Conservation (phyloP, 192 early-diverging fungal species). For the Podila verticillata region DNA sequence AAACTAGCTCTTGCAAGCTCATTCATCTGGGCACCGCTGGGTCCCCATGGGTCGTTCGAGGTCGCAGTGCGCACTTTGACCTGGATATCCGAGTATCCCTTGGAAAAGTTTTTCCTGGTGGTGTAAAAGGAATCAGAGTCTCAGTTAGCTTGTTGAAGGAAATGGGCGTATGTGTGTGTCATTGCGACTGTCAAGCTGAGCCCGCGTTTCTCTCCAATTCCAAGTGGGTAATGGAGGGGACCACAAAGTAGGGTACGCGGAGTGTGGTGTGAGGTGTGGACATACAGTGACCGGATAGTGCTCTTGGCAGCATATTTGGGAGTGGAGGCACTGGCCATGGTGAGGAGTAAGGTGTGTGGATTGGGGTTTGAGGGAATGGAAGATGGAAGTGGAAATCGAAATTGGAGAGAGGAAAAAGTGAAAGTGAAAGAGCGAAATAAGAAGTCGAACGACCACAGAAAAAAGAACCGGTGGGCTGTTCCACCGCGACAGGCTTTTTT, state of each 20-base stretch:
- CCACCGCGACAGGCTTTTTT: neutral
- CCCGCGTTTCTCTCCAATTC: neutral
- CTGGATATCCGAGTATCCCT: constrained; percentile 93
- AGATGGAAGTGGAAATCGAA: constrained; percentile 13
- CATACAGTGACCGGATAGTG: constrained; percentile 56
- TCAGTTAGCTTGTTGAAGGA: neutral
- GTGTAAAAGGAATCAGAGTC: constrained; percentile 7
- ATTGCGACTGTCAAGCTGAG: neutral
- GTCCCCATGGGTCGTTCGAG: constrained; percentile 81
- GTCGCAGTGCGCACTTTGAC: constrained; percentile 89
- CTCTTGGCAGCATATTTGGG: constrained; percentile 57
- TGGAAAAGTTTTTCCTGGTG: constrained; percentile 85
- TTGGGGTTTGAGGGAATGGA: constrained; percentile 4
- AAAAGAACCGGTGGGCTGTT: neutral
- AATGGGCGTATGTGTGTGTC: neutral
- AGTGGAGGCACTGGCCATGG: constrained; percentile 36
- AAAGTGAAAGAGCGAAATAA: constrained; percentile 3
- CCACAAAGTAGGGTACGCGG: too few relatives aligned
- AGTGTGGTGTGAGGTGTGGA: neutral
- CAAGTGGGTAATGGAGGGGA: neutral
- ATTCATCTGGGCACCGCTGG: constrained; percentile 79
- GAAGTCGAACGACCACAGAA: neutral
- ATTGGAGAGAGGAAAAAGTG: neutral
- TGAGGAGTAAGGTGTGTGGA: neutral
- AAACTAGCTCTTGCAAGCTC: constrained; percentile 87